Percentiles rank a stretch among this genome's conserved stretches.
Evolutionary conservation across 176 grass and related monocot genomes (phyloP).

Genomic region (Lolium perenne): DNA sequence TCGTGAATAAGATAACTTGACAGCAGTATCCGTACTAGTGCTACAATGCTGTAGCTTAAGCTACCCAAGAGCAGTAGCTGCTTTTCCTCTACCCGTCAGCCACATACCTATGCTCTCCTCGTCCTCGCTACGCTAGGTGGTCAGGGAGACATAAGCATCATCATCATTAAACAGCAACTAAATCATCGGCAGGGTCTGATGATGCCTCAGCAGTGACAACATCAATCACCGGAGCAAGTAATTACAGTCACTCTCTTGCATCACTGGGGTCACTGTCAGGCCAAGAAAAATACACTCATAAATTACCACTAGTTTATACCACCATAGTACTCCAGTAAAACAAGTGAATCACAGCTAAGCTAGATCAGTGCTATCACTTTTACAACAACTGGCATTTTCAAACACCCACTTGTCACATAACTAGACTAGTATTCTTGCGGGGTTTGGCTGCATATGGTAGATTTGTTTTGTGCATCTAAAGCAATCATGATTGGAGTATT

Average conservation of each 20-base stretch:
- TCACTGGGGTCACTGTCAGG: constrained; percentile 5
- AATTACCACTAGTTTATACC: not conserved
- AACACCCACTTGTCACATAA: not conserved
- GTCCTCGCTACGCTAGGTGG: constrained; percentile 1
- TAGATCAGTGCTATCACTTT: not conserved
- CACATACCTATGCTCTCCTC: constrained; percentile 5
- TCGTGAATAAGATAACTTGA: not conserved
- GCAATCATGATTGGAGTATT: constrained; percentile 22
- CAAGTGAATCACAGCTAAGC: constrained; percentile 17
- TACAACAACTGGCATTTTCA: not conserved
- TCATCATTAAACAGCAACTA: constrained; percentile 42
- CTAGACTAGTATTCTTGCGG: not conserved
- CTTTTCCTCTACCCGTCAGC: constrained; percentile 31
- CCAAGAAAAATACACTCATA: not conserved
- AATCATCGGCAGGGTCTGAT: not conserved
- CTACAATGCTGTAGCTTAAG: not conserved
- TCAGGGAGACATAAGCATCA: constrained; percentile 17
- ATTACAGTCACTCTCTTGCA: not conserved
- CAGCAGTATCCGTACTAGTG: not conserved
- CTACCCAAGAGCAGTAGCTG: not conserved
- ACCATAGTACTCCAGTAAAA: not conserved
- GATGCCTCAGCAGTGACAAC: not conserved
- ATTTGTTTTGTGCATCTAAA: constrained; percentile 7
- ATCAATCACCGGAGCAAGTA: not conserved
- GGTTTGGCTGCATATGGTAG: not conserved